These are phyloP conservation scores for Sporobolus alterniflorus DNA, from an alignment of 202 grass and related monocot species.

Conservation along the genomic window DNA sequence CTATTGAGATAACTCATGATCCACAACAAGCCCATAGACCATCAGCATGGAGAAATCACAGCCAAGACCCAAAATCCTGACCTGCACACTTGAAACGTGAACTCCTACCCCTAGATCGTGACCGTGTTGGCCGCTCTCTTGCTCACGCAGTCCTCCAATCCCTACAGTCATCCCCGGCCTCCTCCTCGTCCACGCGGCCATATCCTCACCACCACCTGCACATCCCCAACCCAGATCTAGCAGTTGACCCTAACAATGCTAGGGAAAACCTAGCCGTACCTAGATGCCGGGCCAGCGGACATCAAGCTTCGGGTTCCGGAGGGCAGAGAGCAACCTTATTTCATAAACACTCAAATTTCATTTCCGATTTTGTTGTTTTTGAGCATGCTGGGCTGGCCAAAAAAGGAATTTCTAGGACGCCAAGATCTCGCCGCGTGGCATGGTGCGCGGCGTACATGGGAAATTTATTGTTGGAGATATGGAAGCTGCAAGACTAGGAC, in stretches of 20 bases:
- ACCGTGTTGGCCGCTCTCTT: constrained; percentile 69
- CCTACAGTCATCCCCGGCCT: constrained; percentile 54
- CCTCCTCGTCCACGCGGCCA: constrained; percentile 74
- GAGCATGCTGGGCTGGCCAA: no score
- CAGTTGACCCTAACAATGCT: neutral
- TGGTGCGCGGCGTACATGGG: no score
- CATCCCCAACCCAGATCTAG: constrained; percentile 32
- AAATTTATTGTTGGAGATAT: no score
- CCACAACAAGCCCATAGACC: neutral
- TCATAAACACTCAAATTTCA: no score
- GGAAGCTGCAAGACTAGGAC: no score
- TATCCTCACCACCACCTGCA: constrained; percentile 94
- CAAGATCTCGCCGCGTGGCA: no score
- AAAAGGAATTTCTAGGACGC: no score
- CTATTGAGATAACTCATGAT: constrained; percentile 1
- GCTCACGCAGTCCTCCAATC: constrained; percentile 54
- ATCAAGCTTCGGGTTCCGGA: constrained; percentile 62
- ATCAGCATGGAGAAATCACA: neutral
- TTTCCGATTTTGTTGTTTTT: no score
- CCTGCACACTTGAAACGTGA: constrained; percentile 96
- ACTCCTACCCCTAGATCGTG: constrained; percentile 78
- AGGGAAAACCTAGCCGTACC: constrained; percentile 34
- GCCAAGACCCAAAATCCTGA: constrained; percentile 9
- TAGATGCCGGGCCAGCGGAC: constrained; percentile 29
- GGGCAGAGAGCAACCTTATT: no score